Evolutionary conservation across 192 early-diverging fungal genomes (phyloP), one percentile per base, ranked within the genome.

Genomic region (Backusella tarrabulga): DNA sequence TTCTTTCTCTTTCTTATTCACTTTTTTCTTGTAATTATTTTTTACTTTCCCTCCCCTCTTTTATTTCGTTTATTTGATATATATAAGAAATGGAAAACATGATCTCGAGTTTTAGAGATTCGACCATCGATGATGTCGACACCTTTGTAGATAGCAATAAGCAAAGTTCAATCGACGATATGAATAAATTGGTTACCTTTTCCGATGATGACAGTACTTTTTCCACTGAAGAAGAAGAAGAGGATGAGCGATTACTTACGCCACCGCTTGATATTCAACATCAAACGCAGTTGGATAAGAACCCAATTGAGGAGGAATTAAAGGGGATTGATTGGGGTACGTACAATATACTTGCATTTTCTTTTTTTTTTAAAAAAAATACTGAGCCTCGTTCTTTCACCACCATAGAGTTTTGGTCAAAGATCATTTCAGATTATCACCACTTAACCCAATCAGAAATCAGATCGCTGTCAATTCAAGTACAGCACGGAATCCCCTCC

Each of bases 401-500:
- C 38, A 50, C 6, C 6, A 74, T 75, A 91, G 94, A 98, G 38
- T 98, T 98, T 71, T 99, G 98, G 98, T 94, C 95, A 34, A 87
- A 85, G 26, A 85, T 97, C 77, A 93, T 97, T 78, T 92, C 92
- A 80, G 92, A 97, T 83, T 99, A 96, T 84, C 92, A 95, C 42
- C 83, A 82, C 32, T 89, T 94, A 7, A 92, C 92, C 38, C 92
- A 91, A 72, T 78, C 84, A 38, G 91, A 98, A 79, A 89, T 95
- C 9, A 89, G 91, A 60, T 83, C 90, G 70, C 85, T 98, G 34
- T 90, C 92, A 34, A 81, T 87, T n/a, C 89, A 92, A 69, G 92
- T 99, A 77, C 94, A 97, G 46, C 83, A 79, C 34, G 98, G 98
- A 12, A 93, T 99, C 67, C 98, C 98, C 17, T 87, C 88, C 52